Percentiles rank a stretch among this genome's conserved stretches.
Evolutionary conservation across 1,284 basidiomycete species (phyloP).

Genomic region (Puccinia polysora): DNA sequence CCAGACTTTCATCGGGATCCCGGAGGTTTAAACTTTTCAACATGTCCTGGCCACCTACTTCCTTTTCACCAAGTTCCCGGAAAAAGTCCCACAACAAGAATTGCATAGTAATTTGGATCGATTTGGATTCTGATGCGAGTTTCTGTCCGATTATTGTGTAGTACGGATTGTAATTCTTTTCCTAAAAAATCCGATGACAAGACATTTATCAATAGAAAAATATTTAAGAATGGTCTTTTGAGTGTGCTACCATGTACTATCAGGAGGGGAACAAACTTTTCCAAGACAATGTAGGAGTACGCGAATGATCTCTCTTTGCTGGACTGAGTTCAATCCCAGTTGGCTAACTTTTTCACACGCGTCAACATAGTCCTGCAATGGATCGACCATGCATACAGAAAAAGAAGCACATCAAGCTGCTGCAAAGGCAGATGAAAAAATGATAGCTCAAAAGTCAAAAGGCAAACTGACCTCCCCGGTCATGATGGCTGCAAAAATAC

Average conservation of each 20-base stretch:
- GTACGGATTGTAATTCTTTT: constrained; percentile 89
- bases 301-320: constrained; percentile 88
- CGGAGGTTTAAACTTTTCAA: constrained; percentile 60
- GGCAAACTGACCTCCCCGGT: constrained; percentile 70
- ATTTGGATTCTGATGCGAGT: constrained; percentile 55
- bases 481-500: constrained; percentile 88
- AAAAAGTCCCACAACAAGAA: constrained; percentile 97
- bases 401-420: not conserved
- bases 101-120: constrained; percentile 85
- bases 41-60: constrained; percentile 73
- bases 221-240: not conserved
- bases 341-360: constrained; percentile 80
- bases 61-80: constrained; percentile 77
- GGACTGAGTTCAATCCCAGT: constrained; percentile 77
- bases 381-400: not conserved
- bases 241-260: not conserved
- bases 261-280: constrained; percentile 61
- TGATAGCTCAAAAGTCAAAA: not conserved
- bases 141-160: constrained; percentile 82
- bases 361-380: constrained; percentile 77
- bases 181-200: constrained; percentile 57
- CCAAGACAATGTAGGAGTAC: constrained; percentile 90
- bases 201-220: not conserved
- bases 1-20: constrained; percentile 41
- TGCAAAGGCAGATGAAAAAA: constrained; percentile 7